Base-by-base conservation (phyloP, 176 grass and related monocot species). In the Puya raimondii region DNA sequence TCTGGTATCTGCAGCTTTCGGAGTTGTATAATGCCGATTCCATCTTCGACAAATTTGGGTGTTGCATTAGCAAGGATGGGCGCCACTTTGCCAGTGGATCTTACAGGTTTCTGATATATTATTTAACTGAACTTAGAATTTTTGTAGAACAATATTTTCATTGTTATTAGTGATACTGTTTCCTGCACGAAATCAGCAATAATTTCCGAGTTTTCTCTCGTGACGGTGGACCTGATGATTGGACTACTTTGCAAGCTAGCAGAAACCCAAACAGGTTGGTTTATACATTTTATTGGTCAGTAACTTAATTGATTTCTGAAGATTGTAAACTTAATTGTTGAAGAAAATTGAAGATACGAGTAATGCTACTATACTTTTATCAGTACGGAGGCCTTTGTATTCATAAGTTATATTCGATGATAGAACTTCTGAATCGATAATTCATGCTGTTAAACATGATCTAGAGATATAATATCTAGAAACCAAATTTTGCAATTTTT, bases 41-140 rank as follows among this genome's bases (percentile, higher is more conserved):
- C 65, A 69, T 77, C 53, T 77, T 77, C 66, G 74, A 77, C 66
- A 77, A 77, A 17, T 77, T 77, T 49, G 65, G 66, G 9, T 77
- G 74, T 42, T 77, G 74, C 65, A 25, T 68, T 10, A 77, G 74
- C 52, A 63, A n/a, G 27, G 65, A 77, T 61, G 74, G 65, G 4
- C 25, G 4, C 9, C 64, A 69, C 53, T 77, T 69, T n/a, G 64
- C 65, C 4, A 68, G 15, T 69, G 74, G 74, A 59, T 68, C 74
- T 68, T 77, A 77, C 51, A 61, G 74, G 74, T 77, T 18, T 15
- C 2, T 68, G 15, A 1, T n/a, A 12, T 42, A 12, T 9, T 11
- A 3, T 23, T 48, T 49, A 27, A 49, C 51, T 54, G 2, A n/a
- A 10, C 26, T 10, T 4, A 76, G 51, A 3, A 57, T 69, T 9